A percentile compares a stretch with the other conserved stretches of the same genome.
Evolutionary conservation across 805 yeast species (phyloP).

Genomic region (Vanderwaltozyma yarrowii): DNA sequence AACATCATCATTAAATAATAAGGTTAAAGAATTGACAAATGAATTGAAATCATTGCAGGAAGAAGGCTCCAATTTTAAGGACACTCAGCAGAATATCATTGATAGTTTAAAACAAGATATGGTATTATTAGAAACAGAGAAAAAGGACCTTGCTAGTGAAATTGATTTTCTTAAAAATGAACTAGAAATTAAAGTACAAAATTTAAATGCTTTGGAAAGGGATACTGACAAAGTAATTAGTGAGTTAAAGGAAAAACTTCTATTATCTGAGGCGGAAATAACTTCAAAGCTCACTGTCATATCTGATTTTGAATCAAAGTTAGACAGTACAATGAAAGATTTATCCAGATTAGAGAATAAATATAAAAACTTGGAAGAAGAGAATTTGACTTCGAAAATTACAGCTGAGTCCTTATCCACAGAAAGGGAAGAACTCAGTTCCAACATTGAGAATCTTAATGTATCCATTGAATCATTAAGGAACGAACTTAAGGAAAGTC

Average conservation of each 20-base stretch:
- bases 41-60: background rate
- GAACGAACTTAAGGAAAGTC: background rate
- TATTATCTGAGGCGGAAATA: no score
- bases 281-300: no score
- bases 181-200: no score
- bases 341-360: background rate
- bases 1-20: background rate
- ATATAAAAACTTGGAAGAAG: background rate
- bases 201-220: background rate
- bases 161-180: no score
- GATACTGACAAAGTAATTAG: background rate
- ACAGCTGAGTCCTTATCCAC: background rate
- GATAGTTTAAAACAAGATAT: background rate
- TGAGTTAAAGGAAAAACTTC: background rate
- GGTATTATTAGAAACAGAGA: no score
- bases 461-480: background rate
- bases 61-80: background rate
- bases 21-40: background rate
- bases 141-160: no score
- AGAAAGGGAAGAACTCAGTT: no score
- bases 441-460: background rate
- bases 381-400: background rate
- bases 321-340: no score
- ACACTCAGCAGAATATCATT: background rate
- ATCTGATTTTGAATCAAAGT: no score